phyloP scores from a whole-genome alignment of 352 stramenopile species.

The Phytopythium cucurbitacearum region DNA sequence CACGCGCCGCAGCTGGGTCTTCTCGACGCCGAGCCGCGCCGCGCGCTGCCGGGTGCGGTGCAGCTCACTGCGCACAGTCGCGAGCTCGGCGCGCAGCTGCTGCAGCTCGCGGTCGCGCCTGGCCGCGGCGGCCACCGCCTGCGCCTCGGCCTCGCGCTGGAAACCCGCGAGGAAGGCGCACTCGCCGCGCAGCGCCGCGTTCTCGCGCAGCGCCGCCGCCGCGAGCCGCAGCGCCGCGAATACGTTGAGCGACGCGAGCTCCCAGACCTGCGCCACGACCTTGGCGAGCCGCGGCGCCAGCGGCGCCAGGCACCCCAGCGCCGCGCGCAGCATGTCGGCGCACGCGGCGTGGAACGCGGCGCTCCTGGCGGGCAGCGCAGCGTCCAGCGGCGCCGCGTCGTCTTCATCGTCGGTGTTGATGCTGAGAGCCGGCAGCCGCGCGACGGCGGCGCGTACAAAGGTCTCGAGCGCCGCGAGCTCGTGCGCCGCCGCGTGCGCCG shows the following conservation, averaged over 20 bases:
- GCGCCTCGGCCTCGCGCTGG: constrained; percentile 21
- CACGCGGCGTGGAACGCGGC: constrained; percentile 48
- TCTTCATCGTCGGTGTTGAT: background rate
- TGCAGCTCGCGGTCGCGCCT: constrained; percentile 35
- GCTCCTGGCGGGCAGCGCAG: background rate
- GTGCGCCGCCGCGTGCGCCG: constrained; percentile 3
- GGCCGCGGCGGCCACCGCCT: constrained; percentile 25
- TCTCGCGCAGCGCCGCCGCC: constrained; percentile 29
- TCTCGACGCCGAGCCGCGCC: constrained; percentile 47
- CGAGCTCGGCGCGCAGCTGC: constrained; percentile 35
- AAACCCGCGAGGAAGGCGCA: constrained; percentile 25
- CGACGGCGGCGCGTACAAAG: constrained; percentile 49
- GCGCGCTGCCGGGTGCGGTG: constrained; percentile 45
- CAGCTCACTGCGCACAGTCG: constrained; percentile 6
- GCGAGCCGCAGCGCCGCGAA: constrained; percentile 57
- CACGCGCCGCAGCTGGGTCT: constrained; percentile 37
- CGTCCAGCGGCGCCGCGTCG: background rate
- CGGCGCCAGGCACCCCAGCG: constrained; percentile 32
- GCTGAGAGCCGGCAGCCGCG: constrained; percentile 37
- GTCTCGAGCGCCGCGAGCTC: constrained; percentile 40
- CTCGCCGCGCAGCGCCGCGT: constrained; percentile 23
- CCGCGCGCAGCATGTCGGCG: constrained; percentile 46
- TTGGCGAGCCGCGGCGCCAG: constrained; percentile 44
- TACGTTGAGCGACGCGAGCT: constrained; percentile 57
- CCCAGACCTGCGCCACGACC: constrained; percentile 53